Percentiles rank a stretch among this genome's conserved stretches.
phyloP scores from a whole-genome alignment of 805 yeast species.

The Hagleromyces aurorensis region DNA sequence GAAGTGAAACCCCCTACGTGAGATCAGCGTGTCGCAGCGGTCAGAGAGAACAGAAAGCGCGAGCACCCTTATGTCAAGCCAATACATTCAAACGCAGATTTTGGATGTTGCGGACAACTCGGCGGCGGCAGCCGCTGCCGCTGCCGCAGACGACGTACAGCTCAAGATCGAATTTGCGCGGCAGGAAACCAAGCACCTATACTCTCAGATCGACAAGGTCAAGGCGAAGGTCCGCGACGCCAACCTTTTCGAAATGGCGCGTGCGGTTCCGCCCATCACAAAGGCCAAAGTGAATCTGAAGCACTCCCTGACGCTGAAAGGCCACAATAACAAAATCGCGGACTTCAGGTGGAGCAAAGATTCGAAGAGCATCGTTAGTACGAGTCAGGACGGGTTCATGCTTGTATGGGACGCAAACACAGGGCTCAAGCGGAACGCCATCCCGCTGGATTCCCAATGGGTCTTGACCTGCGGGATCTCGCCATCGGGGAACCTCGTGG shows the following conservation, averaged over 20 bases:
- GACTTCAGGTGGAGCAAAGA: conserved; percentile 62
- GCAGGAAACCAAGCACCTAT: conserved; percentile 40
- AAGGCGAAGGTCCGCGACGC: conserved; percentile 40
- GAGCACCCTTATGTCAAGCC: too few relatives aligned
- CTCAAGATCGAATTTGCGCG: conserved; percentile 33
- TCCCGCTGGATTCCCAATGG: conserved; percentile 71
- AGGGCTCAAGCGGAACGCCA: conserved; percentile 62
- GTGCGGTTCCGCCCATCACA: conserved; percentile 15
- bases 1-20: too few relatives aligned
- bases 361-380: conserved; percentile 54
- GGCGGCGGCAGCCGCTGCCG: conserved; percentile 12
- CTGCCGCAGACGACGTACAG: conserved; percentile 21
- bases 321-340: conserved; percentile 66
- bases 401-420: conserved; percentile 75
- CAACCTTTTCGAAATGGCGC: conserved; percentile 35
- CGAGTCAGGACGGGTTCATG: conserved; percentile 82
- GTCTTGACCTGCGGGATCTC: conserved; percentile 68
- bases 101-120: conserved; percentile 4
- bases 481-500: conserved; percentile 57
- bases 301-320: conserved; percentile 34
- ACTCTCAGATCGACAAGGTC: conserved; percentile 40
- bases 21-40: too few relatives aligned
- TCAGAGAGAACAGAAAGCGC: too few relatives aligned
- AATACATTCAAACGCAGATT: conserved; percentile 3
- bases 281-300: conserved; percentile 27